phyloP scores from a whole-genome alignment of 1,139 yeast genomes.

The Saccharomyces hybrid region DNA sequence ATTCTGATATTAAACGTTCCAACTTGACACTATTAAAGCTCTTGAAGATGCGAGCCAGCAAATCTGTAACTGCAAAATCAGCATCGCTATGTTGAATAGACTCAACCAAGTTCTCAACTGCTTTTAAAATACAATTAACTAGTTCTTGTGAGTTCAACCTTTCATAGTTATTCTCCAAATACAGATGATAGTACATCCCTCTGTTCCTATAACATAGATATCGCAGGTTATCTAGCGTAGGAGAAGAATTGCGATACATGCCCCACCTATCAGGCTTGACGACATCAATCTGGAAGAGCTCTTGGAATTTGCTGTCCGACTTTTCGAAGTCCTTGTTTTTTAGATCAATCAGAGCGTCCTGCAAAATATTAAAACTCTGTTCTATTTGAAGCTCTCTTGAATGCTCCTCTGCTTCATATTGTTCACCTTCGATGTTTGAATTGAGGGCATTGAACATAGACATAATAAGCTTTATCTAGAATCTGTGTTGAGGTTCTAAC shows the following conservation, averaged over 20 bases:
- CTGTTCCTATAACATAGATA: constrained; percentile 76
- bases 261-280: constrained; percentile 47
- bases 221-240: constrained; percentile 63
- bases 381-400: constrained; percentile 82
- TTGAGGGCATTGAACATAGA: constrained; percentile 79
- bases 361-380: constrained; percentile 72
- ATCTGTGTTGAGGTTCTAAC: background rate
- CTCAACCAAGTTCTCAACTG: constrained; percentile 48
- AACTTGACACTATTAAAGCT: constrained; percentile 45
- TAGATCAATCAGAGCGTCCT: constrained; percentile 59
- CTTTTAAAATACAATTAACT: constrained; percentile 33
- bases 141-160: constrained; percentile 19
- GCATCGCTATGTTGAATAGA: constrained; percentile 58
- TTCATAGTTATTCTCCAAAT: constrained; percentile 23
- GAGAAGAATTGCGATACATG: constrained; percentile 44
- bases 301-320: constrained; percentile 52
- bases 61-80: constrained; percentile 45
- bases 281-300: constrained; percentile 61
- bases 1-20: constrained; percentile 59
- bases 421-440: constrained; percentile 54
- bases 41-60: constrained; percentile 43
- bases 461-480: constrained; percentile 22
- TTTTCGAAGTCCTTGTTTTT: constrained; percentile 40
- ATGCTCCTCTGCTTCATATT: constrained; percentile 72
- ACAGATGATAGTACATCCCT: constrained; percentile 59